These are phyloP conservation scores for Dentipellis sp. DNA, from an alignment of 768 basidiomycete species.

Conservation along the genomic window DNA sequence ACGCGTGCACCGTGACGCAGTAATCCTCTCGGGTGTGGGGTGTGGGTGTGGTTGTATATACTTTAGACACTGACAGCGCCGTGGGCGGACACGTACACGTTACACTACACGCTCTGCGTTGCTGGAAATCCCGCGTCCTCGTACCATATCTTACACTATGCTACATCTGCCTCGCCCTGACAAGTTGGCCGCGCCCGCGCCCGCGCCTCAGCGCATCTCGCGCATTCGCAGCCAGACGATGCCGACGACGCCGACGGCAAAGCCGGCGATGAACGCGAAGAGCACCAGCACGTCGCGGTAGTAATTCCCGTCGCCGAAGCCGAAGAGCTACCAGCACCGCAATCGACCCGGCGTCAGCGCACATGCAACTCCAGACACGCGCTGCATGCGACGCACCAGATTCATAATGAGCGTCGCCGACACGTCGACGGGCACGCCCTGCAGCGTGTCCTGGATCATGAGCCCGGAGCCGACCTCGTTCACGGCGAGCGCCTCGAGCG, in stretches of 20 bases:
- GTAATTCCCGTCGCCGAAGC: constrained; percentile 73
- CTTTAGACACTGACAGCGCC: no score
- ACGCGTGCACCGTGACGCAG: background rate
- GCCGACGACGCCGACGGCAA: constrained; percentile 60
- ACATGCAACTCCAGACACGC: background rate
- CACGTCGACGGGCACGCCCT: constrained; percentile 75
- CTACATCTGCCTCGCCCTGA: no score
- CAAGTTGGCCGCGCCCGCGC: no score
- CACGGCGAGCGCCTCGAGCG: constrained; percentile 78
- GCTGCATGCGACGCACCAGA: constrained; percentile 36
- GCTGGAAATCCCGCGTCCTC: no score
- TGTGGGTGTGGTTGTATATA: no score
- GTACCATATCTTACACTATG: no score
- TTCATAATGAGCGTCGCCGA: constrained; percentile 84
- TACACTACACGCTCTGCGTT: no score
- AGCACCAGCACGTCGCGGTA: constrained; percentile 85
- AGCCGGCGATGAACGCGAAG: constrained; percentile 80
- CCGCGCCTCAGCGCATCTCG: constrained; percentile 55
- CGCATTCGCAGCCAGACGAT: constrained; percentile 72
- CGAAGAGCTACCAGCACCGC: constrained; percentile 75
- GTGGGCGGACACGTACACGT: no score
- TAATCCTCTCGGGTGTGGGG: no score
- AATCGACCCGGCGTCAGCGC: background rate
- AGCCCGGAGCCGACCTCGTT: constrained; percentile 90
- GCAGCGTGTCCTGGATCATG: constrained; percentile 68